Percentiles rank a stretch among this genome's conserved stretches.
Conservation (phyloP, 179 eudicot species). For the Silene coronaria region DNA sequence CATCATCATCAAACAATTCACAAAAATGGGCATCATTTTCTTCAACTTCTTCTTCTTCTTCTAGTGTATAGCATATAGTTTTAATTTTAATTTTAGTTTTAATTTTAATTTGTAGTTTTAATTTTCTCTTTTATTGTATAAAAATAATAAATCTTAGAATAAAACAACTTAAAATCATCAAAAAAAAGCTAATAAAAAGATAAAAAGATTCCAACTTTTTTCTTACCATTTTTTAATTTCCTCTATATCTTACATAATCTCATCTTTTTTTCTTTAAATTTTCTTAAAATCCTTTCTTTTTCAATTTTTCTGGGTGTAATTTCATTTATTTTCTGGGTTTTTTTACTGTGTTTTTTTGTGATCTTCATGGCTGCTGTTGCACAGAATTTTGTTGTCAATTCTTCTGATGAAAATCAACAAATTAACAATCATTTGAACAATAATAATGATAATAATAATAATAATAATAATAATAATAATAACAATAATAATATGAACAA, state of each 20-base stretch:
- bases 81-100: background rate
- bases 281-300: background rate
- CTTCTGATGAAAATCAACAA: constrained; percentile 31
- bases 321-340: constrained; percentile 2
- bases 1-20: background rate
- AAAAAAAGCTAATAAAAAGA: background rate
- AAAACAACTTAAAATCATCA: background rate
- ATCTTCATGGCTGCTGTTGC: constrained; percentile 34
- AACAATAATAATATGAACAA: constrained; percentile 13
- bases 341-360: background rate
- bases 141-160: constrained; percentile 2
- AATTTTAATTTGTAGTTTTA: no score
- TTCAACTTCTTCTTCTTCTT: no score
- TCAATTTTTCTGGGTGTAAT: constrained; percentile 3
- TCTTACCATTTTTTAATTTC: background rate
- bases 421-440: background rate
- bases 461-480: background rate
- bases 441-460: constrained; percentile 9
- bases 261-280: background rate
- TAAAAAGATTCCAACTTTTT: constrained; percentile 15
- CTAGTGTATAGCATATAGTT: background rate
- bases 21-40: background rate
- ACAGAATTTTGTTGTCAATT: constrained; percentile 36
- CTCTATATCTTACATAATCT: background rate
- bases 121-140: background rate